phyloP scores from a whole-genome alignment of 1,284 basidiomycete species.

The Dichomitus squalens region DNA sequence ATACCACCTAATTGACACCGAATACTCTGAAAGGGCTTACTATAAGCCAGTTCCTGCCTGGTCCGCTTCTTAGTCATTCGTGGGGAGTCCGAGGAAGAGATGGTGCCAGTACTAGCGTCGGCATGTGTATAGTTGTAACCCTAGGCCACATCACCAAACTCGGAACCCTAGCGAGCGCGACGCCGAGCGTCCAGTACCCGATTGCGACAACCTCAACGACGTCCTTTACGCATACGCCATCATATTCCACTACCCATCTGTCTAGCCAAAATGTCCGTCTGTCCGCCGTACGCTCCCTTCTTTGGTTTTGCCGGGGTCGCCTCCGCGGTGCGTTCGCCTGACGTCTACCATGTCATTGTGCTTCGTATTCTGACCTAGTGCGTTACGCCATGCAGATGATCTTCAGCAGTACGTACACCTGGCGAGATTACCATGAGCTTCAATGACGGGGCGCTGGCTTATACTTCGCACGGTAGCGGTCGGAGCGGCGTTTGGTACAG shows the following conservation, averaged over 20 bases:
- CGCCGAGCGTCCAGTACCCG: not conserved
- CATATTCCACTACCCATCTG: not conserved
- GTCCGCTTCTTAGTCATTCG: too few relatives aligned
- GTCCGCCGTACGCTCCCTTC: slow-evolving; percentile 84
- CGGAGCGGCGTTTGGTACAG: slow-evolving; percentile 96
- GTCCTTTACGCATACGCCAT: slow-evolving; percentile 2
- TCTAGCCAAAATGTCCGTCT: slow-evolving; percentile 40
- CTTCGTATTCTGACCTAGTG: slow-evolving; percentile 1
- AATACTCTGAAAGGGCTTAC: too few relatives aligned
- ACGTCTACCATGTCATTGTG: not conserved
- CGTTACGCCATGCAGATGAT: slow-evolving; percentile 62
- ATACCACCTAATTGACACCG: too few relatives aligned
- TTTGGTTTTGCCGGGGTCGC: slow-evolving; percentile 86
- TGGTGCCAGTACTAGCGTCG: too few relatives aligned
- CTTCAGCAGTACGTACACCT: slow-evolving; percentile 70
- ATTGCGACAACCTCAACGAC: slow-evolving; percentile 1
- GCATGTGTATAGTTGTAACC: not conserved
- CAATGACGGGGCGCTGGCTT: not conserved
- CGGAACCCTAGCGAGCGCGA: slow-evolving; percentile 8
- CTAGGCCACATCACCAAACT: not conserved
- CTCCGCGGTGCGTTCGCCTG: slow-evolving; percentile 61
- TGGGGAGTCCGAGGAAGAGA: too few relatives aligned
- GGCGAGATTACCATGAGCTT: not conserved
- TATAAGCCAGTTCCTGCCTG: too few relatives aligned
- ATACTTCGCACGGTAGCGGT: slow-evolving; percentile 54